phyloP scores from a whole-genome alignment of 2,329 filamentous ascomycete species.

The Botrytis squamosa region DNA sequence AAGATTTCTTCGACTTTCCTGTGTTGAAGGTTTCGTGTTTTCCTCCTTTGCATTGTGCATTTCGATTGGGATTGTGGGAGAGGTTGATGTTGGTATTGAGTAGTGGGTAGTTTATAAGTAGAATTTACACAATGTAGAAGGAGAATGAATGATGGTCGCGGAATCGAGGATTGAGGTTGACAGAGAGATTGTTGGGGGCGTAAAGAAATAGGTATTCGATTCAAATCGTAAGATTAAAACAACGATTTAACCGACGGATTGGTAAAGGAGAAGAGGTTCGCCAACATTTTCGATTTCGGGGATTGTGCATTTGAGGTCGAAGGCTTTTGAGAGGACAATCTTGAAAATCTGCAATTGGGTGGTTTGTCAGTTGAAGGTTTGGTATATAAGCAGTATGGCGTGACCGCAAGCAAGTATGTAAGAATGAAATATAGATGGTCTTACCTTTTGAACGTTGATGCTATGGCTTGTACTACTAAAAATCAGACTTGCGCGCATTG shows the following conservation, averaged over 20 bases:
- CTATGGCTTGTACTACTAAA: conserved; percentile 99
- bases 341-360: conserved; percentile 85
- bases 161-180: background rate
- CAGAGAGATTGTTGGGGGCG: conserved; percentile 2
- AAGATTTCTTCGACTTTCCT: background rate
- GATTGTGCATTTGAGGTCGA: conserved; percentile 98
- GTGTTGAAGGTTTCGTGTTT: background rate
- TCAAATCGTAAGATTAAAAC: background rate
- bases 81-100: background rate
- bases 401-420: background rate
- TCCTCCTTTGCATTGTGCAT: background rate
- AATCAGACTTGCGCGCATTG: conserved; percentile 96
- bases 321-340: conserved; percentile 97
- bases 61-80: background rate
- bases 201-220: background rate
- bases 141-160: conserved; percentile 2
- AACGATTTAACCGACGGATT: conserved; percentile 48
- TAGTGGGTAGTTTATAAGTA: background rate
- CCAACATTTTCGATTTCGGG: conserved; percentile 98
- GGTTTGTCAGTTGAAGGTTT: conserved; percentile 17
- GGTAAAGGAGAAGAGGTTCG: conserved; percentile 91
- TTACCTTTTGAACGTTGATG: conserved; percentile 98
- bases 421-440: conserved; percentile 22
- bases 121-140: background rate
- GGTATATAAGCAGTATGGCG: background rate